Evolutionary conservation across 768 basidiomycete genomes (phyloP).

Genomic region (Suillus clintonianus): DNA sequence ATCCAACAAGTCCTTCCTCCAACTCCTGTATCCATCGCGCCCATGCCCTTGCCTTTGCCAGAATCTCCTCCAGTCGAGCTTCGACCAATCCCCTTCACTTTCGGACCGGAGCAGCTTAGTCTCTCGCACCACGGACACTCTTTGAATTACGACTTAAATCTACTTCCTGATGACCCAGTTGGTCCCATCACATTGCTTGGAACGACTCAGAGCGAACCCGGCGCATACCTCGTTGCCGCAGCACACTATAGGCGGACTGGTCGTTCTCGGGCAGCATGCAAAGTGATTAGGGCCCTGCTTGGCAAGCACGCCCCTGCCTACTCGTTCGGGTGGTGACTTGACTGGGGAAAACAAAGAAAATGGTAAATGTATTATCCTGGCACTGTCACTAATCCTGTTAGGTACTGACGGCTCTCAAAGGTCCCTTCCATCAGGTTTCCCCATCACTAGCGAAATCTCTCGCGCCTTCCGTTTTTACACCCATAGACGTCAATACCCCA

Average conservation of each 20-base stretch:
- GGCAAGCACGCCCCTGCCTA: constrained; percentile 9
- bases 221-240: constrained; percentile 30
- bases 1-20: constrained; percentile 12
- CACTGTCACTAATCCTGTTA: constrained; percentile 13
- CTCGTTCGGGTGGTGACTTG: background rate
- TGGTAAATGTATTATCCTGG: constrained; percentile 22
- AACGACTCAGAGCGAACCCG: constrained; percentile 31
- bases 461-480: constrained; percentile 10
- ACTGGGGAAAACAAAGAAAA: constrained; percentile 15
- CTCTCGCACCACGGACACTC: constrained; percentile 30
- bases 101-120: constrained; percentile 16
- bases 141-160: constrained; percentile 27
- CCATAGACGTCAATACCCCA: constrained; percentile 8
- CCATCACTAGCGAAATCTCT: constrained; percentile 9
- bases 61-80: constrained; percentile 12
- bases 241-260: constrained; percentile 37
- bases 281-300: constrained; percentile 28
- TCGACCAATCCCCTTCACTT: constrained; percentile 6
- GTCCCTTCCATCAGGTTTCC: constrained; percentile 7
- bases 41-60: constrained; percentile 14
- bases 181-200: constrained; percentile 26
- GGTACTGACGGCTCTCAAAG: constrained; percentile 14
- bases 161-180: constrained; percentile 31
- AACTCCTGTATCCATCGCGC: constrained; percentile 7
- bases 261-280: constrained; percentile 29